Conservation (phyloP, 2,329 filamentous ascomycete genomes). For the Colletotrichum tamarilloi region DNA sequence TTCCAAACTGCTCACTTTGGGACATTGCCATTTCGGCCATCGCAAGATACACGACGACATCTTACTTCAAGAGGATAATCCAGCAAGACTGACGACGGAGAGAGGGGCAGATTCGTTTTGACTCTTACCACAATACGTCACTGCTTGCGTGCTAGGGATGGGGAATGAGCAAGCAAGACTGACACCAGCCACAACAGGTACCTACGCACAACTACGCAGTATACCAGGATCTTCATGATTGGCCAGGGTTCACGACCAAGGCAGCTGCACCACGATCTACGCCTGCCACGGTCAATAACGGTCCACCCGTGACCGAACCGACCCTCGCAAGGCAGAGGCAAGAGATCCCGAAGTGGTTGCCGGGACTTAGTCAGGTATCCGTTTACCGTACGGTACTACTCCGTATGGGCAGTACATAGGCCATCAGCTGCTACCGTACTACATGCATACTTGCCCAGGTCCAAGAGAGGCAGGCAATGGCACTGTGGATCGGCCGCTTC, state of each 20-base stretch:
- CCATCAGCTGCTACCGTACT: not conserved
- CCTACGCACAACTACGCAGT: not conserved
- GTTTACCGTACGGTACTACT: not conserved
- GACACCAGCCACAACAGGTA: conserved; percentile 25
- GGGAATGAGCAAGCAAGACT: conserved; percentile 23
- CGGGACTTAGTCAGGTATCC: not conserved
- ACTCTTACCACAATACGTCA: conserved; percentile 15
- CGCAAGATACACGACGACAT: not conserved
- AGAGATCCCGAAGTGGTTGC: not conserved
- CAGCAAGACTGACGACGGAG: not conserved
- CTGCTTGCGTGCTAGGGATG: conserved; percentile 28
- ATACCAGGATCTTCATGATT: conserved; percentile 8
- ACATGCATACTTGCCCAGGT: not conserved
- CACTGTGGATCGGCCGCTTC: conserved; percentile 15
- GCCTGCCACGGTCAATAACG: not conserved
- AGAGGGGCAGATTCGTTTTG: conserved; percentile 4
- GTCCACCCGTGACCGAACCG: not conserved
- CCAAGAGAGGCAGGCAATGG: not conserved
- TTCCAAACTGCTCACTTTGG: conserved; percentile 7
- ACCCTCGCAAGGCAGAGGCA: not conserved
- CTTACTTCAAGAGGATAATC: not conserved
- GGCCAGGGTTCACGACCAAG: conserved; percentile 19
- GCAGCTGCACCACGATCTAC: not conserved
- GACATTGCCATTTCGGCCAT: not conserved
- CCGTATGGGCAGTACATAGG: not conserved